phyloP scores from a whole-genome alignment of 768 basidiomycete genomes.

The Favolaschia claudopus region DNA sequence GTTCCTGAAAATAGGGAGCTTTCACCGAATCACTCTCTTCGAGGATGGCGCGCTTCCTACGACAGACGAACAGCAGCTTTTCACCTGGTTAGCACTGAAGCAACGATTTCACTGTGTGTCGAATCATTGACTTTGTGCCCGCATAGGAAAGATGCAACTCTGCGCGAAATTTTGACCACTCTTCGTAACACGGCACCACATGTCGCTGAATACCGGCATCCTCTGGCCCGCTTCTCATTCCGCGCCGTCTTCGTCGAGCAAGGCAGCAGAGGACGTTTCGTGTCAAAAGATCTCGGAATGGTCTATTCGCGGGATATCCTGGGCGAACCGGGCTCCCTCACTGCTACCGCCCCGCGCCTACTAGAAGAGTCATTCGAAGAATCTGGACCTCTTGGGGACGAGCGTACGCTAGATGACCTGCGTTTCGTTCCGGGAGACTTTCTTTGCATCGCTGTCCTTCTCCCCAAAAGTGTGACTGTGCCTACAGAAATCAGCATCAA shows the following conservation, averaged over 20 bases:
- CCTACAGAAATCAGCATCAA: conserved; percentile 63
- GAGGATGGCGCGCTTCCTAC: conserved; percentile 81
- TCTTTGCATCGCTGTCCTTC: conserved; percentile 73
- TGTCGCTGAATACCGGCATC: conserved; percentile 78
- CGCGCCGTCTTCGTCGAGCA: conserved; percentile 81
- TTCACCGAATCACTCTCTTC: conserved; percentile 77
- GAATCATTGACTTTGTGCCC: neutral
- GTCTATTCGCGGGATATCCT: conserved; percentile 88
- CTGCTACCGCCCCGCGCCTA: conserved; percentile 64
- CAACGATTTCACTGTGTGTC: neutral
- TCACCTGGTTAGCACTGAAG: conserved; percentile 66
- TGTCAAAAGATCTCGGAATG: conserved; percentile 81
- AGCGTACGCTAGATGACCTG: conserved; percentile 80
- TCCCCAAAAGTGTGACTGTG: conserved; percentile 70
- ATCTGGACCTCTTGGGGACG: conserved; percentile 53
- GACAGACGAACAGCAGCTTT: conserved; percentile 84
- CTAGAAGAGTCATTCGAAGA: conserved; percentile 56
- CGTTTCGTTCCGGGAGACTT: conserved; percentile 85
- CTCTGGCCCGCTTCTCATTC: conserved; percentile 84
- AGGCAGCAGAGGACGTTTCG: conserved; percentile 72
- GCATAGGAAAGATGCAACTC: conserved; percentile 81
- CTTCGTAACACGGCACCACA: conserved; percentile 76
- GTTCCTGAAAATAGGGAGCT: conserved; percentile 83
- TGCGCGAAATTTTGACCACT: conserved; percentile 80
- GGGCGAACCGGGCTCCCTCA: conserved; percentile 75